These are phyloP conservation scores for Kazachstania psychrophila DNA, from an alignment of 805 yeast genomes.

Conservation along the genomic window DNA sequence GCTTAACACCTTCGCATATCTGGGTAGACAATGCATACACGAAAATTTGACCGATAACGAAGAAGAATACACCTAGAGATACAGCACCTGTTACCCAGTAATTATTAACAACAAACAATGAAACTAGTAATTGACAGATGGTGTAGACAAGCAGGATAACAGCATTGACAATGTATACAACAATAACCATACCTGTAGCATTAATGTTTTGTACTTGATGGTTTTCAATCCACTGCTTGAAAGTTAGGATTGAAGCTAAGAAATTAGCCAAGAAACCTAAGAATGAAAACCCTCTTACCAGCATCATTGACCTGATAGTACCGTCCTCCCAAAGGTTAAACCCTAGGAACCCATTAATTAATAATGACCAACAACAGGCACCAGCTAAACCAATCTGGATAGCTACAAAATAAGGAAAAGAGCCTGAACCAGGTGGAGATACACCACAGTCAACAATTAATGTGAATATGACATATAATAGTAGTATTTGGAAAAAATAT, in stretches of 20 bases:
- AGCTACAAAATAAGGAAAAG: constrained; percentile 77
- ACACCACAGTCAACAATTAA: constrained; percentile 88
- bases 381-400: constrained; percentile 69
- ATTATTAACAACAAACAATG: constrained; percentile 57
- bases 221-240: constrained; percentile 49
- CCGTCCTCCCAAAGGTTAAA: constrained; percentile 96
- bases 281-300: constrained; percentile 43
- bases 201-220: constrained; percentile 39
- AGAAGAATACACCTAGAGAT: constrained; percentile 58
- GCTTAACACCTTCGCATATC: constrained; percentile 66
- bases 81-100: constrained; percentile 91
- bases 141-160: constrained; percentile 53
- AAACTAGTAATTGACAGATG: constrained; percentile 58
- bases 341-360: constrained; percentile 69
- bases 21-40: constrained; percentile 56
- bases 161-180: constrained; percentile 65
- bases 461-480: constrained; percentile 51
- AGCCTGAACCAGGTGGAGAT: constrained; percentile 68
- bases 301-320: constrained; percentile 51
- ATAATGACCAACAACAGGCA: constrained; percentile 58
- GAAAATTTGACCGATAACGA: constrained; percentile 70
- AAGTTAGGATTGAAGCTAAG: constrained; percentile 60
- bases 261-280: constrained; percentile 58
- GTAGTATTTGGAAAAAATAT: constrained; percentile 52
- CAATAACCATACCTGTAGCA: constrained; percentile 61